Evolutionary conservation across 2,329 filamentous ascomycete species (phyloP).

Genomic region (Hymenoscyphus scutula): DNA sequence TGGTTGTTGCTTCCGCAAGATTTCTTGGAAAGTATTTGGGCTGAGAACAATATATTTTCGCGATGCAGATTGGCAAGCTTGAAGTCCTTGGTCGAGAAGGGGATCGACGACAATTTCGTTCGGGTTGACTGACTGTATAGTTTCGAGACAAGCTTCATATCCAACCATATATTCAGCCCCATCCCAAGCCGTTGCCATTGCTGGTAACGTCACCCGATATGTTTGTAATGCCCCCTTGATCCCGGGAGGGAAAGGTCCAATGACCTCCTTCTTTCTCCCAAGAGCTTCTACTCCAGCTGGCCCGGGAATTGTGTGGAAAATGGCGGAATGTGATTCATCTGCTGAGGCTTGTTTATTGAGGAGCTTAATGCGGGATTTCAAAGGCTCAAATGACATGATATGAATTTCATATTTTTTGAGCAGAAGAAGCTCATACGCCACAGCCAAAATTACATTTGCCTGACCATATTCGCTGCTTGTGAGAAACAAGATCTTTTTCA

Average conservation of each 20-base stretch:
- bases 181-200: slow-evolving; percentile 37
- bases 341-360: slow-evolving; percentile 24
- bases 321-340: slow-evolving; percentile 17
- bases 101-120: slow-evolving; percentile 44
- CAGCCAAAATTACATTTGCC: slow-evolving; percentile 46
- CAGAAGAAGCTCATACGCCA: slow-evolving; percentile 41
- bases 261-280: slow-evolving; percentile 18
- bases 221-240: slow-evolving; percentile 38
- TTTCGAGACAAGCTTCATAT: slow-evolving; percentile 39
- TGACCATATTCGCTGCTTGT: slow-evolving; percentile 47
- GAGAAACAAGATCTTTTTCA: slow-evolving; percentile 39
- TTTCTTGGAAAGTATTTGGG: slow-evolving; percentile 46
- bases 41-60: slow-evolving; percentile 41
- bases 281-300: slow-evolving; percentile 38
- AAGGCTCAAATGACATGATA: slow-evolving; percentile 42
- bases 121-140: slow-evolving; percentile 41
- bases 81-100: slow-evolving; percentile 44
- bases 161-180: slow-evolving; percentile 42
- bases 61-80: slow-evolving; percentile 41
- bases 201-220: slow-evolving; percentile 28
- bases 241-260: slow-evolving; percentile 33
- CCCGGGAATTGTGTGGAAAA: slow-evolving; percentile 39
- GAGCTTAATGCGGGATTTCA: slow-evolving; percentile 36
- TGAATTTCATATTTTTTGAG: slow-evolving; percentile 42
- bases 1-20: slow-evolving; percentile 42